phyloP scores from a whole-genome alignment of 2,329 filamentous ascomycete species.

The Truncatella angustata region DNA sequence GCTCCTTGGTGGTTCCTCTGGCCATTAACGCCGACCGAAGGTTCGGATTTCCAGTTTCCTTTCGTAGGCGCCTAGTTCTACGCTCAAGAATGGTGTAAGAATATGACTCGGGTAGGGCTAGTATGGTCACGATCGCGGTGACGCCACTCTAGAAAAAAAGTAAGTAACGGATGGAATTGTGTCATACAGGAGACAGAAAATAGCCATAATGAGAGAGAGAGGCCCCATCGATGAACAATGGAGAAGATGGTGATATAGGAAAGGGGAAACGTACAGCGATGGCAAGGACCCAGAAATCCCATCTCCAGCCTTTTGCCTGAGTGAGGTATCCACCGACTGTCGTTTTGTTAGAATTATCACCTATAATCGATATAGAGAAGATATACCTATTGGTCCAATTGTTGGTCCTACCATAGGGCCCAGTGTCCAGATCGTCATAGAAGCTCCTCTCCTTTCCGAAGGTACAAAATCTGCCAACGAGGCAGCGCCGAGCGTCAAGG shows the following conservation, averaged over 20 bases:
- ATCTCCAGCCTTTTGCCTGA: slow-evolving; percentile 65
- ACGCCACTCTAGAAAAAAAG: background rate
- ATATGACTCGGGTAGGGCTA: slow-evolving; percentile 67
- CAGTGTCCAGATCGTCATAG: slow-evolving; percentile 49
- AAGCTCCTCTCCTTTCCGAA: slow-evolving; percentile 42
- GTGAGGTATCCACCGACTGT: slow-evolving; percentile 62
- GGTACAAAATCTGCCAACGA: slow-evolving; percentile 54
- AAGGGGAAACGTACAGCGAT: slow-evolving; percentile 40
- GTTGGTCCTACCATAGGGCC: slow-evolving; percentile 37
- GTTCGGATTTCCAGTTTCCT: slow-evolving; percentile 52
- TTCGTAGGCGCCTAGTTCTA: slow-evolving; percentile 54
- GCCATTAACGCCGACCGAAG: slow-evolving; percentile 47
- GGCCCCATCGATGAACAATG: too few species aligned
- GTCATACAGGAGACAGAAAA: background rate
- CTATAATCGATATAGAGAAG: background rate
- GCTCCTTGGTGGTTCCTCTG: slow-evolving; percentile 27
- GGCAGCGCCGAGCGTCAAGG: slow-evolving; percentile 52
- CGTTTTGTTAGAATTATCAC: background rate
- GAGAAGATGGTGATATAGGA: too few species aligned
- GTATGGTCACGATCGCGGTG: slow-evolving; percentile 55
- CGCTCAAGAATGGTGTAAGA: slow-evolving; percentile 59
- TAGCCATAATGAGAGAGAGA: too few species aligned
- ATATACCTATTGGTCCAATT: slow-evolving; percentile 25
- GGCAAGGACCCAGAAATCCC: slow-evolving; percentile 68
- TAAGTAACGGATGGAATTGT: background rate